Evolutionary conservation across 1,139 yeast species (phyloP), one percentile per base, ranked within the genome.

Genomic region (Candida tunisiensis): DNA sequence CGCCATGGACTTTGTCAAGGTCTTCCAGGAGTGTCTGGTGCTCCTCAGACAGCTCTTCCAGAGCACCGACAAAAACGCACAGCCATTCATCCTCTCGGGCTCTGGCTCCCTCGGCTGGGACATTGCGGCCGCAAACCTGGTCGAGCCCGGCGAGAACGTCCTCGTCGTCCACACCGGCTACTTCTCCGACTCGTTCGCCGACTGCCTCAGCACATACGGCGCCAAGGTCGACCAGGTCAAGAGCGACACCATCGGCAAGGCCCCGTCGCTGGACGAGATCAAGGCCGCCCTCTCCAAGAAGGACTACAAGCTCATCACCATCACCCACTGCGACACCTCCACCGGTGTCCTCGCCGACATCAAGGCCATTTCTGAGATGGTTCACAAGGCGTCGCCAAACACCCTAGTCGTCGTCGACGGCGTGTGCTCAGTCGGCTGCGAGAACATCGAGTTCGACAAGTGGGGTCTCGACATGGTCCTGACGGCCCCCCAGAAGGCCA

Each of bases 101-200:
- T 77, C 93, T 3, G 96, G 96, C 32, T 82, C 96, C 22, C 64
- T 85, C 30, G 96, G 96, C 18, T 85, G 95, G 94, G 96, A 85
- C 46, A 61, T 85, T 35, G 75, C 71, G 25, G 92, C 77, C 22
- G 65, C 93, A 22, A 85, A 85, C 52, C 61, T 83, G 42, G 49
- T 82, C 30, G 60, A 57, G 35, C 45, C 55, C 6, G 62, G 60
- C 22, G 80, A 75, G 33, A 65, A 71, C 28, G 92, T 73, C 6
- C 64, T 85, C 41, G 82, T 83, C 16, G 62, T 85, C 38, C 74
- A 91, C 31, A 83, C 96, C n/a, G 96, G 95, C 5, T 85, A 74
- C 56, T 85, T 85, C 51, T 72, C 91, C 10, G 93, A 82, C 47
- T 65, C 77, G 2, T 79, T 88, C 54, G 91, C 85, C 31, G 85